A percentile compares a stretch with the other conserved stretches of the same genome.
Evolutionary conservation across 176 grass and related monocot genomes (phyloP).

Genomic region (Lolium perenne): DNA sequence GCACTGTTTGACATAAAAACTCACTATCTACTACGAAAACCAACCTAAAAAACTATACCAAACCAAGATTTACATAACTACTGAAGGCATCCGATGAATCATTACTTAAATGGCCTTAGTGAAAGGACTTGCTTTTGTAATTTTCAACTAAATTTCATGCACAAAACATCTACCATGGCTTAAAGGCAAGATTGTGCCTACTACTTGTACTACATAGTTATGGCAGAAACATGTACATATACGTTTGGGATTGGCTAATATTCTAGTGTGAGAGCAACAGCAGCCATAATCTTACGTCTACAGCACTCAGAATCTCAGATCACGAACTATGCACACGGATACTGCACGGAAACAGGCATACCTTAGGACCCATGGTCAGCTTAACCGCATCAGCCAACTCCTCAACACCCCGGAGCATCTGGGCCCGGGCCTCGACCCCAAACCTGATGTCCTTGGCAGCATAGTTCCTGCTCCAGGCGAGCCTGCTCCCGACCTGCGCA

Average conservation of each 20-base stretch:
- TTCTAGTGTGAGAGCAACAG: neutral
- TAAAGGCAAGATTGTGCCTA: neutral
- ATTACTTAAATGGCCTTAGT: neutral
- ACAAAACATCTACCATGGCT: neutral
- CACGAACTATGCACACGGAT: neutral
- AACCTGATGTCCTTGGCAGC: conserved; percentile 95
- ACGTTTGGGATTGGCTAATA: neutral
- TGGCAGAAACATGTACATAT: neutral
- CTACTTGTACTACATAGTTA: neutral
- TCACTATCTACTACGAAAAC: neutral
- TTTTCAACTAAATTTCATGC: neutral
- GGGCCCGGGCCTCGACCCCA: conserved; percentile 84
- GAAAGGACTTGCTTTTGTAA: neutral
- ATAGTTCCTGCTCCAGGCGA: conserved; percentile 85
- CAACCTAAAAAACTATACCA: neutral
- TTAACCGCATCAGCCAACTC: conserved; percentile 92
- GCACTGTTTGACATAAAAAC: neutral
- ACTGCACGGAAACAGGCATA: conserved; percentile 5
- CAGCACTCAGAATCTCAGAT: neutral
- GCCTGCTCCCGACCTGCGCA: conserved; percentile 73
- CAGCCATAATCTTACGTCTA: neutral
- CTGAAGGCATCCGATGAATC: neutral
- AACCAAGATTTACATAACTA: neutral
- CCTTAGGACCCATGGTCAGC: conserved; percentile 96
- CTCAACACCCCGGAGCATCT: conserved; percentile 90